Evolutionary conservation across 306 rosid genomes (phyloP).

Genomic region (Vigna unguiculata): DNA sequence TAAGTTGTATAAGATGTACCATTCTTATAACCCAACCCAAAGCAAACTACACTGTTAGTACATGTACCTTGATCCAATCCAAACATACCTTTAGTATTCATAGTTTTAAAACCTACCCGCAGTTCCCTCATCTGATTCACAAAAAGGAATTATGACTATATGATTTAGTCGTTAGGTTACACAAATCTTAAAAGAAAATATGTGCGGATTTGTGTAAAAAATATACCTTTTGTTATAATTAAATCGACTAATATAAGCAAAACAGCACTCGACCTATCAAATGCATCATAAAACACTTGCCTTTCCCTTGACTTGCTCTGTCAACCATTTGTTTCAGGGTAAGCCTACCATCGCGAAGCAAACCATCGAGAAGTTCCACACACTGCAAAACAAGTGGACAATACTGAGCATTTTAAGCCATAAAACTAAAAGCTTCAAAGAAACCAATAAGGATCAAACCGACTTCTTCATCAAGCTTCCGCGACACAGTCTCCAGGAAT

Average conservation of each 20-base stretch:
- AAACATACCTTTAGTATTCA: background rate
- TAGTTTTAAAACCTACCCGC: background rate
- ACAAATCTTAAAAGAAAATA: background rate
- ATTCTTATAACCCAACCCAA: constrained; percentile 15
- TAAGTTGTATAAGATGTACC: background rate
- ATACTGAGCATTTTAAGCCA: constrained; percentile 27
- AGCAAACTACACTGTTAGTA: constrained; percentile 19
- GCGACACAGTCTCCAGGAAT: constrained; percentile 65
- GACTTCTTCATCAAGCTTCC: constrained; percentile 66
- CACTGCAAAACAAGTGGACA: constrained; percentile 56
- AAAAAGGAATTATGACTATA: background rate
- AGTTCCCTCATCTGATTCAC: background rate
- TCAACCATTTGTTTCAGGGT: constrained; percentile 72
- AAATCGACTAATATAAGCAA: constrained; percentile 1
- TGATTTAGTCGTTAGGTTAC: background rate
- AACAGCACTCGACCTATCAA: constrained; percentile 11
- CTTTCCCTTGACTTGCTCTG: constrained; percentile 67
- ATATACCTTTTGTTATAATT: background rate
- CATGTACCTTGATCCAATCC: constrained; percentile 23
- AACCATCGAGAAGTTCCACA: constrained; percentile 71
- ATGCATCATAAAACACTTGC: constrained; percentile 47
- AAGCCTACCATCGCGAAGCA: constrained; percentile 91
- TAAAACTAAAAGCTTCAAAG: constrained; percentile 20
- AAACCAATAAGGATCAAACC: constrained; percentile 41
- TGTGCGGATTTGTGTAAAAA: background rate